Percentiles rank a stretch among this genome's conserved stretches.
These are phyloP conservation scores for Lentinus polychrous DNA, from an alignment of 1,284 basidiomycete genomes.

Conservation along the genomic window DNA sequence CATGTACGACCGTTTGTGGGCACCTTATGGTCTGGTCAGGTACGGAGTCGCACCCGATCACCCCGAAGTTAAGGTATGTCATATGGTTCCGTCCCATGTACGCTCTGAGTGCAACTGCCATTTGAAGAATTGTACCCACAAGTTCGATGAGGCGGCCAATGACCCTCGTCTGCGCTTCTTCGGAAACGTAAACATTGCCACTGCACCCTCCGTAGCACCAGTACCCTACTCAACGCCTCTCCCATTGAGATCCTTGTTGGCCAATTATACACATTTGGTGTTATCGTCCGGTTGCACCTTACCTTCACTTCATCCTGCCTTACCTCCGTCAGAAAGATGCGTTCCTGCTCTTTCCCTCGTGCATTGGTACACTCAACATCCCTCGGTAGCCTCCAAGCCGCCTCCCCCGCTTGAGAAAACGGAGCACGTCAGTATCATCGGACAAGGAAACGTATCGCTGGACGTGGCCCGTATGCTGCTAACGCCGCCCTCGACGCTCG, in stretches of 20 bases:
- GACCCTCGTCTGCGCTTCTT: conserved; percentile 85
- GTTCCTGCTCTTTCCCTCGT: conserved; percentile 83
- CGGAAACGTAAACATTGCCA: conserved; percentile 82
- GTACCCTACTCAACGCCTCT: conserved; percentile 47
- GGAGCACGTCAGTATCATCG: conserved; percentile 79
- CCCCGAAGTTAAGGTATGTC: conserved; percentile 90
- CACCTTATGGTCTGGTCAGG: conserved; percentile 90
- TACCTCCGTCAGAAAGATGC: conserved; percentile 50
- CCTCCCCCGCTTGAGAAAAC: conserved; percentile 57
- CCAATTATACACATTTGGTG: conserved; percentile 76
- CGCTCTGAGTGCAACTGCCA: no score
- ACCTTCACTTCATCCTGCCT: conserved; percentile 48
- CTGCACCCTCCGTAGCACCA: conserved; percentile 16
- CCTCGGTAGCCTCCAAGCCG: conserved; percentile 45
- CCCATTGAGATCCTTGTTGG: conserved; percentile 49
- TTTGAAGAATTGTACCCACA: conserved; percentile 99
- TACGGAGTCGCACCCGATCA: conserved; percentile 99
- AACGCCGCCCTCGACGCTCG: conserved; percentile 53
- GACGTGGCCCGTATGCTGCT: conserved; percentile 92
- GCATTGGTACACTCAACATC: conserved; percentile 97
- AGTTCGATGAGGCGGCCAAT: conserved; percentile 75
- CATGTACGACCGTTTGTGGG: conserved; percentile 90
- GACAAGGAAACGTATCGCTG: conserved; percentile 94
- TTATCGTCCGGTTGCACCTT: conserved; percentile 77
- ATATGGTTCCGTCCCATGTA: no score